Base-by-base conservation (phyloP, 2,329 filamentous ascomycete species). In the Aureobasidium sp. region DNA sequence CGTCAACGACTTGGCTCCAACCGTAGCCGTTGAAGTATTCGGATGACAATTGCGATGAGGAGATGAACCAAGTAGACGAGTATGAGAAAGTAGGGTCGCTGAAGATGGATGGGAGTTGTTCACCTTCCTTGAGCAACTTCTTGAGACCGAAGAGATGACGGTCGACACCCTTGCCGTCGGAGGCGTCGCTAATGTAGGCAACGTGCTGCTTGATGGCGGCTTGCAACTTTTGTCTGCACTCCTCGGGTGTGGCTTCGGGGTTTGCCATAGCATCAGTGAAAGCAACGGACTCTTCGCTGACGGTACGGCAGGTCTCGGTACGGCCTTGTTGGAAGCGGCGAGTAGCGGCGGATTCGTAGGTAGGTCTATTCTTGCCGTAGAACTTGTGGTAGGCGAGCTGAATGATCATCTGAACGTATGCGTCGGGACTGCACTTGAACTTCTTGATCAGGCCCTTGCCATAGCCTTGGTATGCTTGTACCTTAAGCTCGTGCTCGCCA, bases 21-120 rank as follows among this genome's bases (percentile, higher is more conserved):
- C 94, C 94, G 76, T 99, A 99, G 27, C 95, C 94, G 74, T 99
- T 99, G 78, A 97, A 99, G 81, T 90, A 97, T 80, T 99, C 95
- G 37, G 88, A 92, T 77, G 89, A 94, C 74, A 99, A 80, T 79
- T 99, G 95, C 65, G 86, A 91, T 32, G 87, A 91, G 32, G 88
- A 93, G 63, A 99, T 81, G 77, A 86, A 96, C 94, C 94, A 99
- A 15, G 87, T 91, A 71, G 83, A 81, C 63, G 87, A 92, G 81
- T 97, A 99, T 4, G 77, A 73, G 74, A 84, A 97, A 3, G 92
- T 88, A 0, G 92, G 90, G 73, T 99, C 94, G 73, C 88, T 83
- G 80, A 89, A 99, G 64, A 99, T 83, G 24, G 84, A 82, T 0
- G 94, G 94, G 2, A 95, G 66, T 66, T 90, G 86, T 79, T 97